Evolutionary conservation across 1,284 basidiomycete genomes (phyloP), one percentile per base, ranked within the genome.

Genomic region (Ustilago lituana): DNA sequence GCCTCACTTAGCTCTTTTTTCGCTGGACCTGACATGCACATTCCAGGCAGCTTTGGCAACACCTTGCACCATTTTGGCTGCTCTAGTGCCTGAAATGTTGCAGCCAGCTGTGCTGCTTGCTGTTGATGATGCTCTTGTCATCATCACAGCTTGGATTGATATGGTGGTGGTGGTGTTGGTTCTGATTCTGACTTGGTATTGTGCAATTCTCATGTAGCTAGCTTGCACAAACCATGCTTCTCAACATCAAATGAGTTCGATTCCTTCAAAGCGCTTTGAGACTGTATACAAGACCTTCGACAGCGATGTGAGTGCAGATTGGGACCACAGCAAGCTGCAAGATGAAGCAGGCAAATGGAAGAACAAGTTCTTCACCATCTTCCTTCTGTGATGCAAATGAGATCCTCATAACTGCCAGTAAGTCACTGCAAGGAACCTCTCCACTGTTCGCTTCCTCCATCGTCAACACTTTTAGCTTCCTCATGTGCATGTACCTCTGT

Each of bases 401-500:
- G 11, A 38, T 38, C 37, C 23, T 38, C 37, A 38, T 38, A n/a
- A n/a, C 23, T 4, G 37, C 37, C 11, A 38, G 37, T n/a, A 38
- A 20, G 4, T 38, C 17, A 6, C 19, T 6, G 37, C 37, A 38
- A 19, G 19, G 37, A 11, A 38, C 17, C 19, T 38, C 37, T 4
- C 37, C 17, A 20, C 37, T 20, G 17, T 20, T 38, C 17, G 37
- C 19, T 20, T 38, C 37, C 19, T 17, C 37, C 37, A 12, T 38
- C 37, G 17, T 20, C 37, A 38, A 12, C 19, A 38, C 37, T 12
- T 38, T 38, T n/a, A 38, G 37, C 37, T 20, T 38, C 37, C 37
- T 11, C 6, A 38, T 12, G 19, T 38, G 37, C 37, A 38, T 38
- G 19, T 20, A 38, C 17, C 37, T 38, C 37, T 11, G 19, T 38